Evolutionary conservation across 345 rosid species (phyloP).

Genomic region (Conringia planisiliqua): DNA sequence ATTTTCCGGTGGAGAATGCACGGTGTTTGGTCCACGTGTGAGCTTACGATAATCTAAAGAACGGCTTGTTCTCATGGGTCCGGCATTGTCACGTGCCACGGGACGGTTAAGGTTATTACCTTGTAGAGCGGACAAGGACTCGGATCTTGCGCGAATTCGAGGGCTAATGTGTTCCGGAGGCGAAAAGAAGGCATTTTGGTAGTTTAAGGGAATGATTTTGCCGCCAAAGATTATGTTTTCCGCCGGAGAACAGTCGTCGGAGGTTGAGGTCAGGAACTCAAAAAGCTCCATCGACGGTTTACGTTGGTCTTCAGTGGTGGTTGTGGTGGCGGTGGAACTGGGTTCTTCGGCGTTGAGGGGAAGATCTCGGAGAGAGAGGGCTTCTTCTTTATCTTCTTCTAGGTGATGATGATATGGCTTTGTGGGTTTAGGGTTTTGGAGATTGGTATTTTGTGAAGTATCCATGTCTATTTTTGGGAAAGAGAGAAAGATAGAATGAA

Average conservation of each 20-base stretch:
- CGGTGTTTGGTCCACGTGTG: constrained; percentile 23
- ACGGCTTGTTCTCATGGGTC: constrained; percentile 51
- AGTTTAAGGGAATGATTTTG: constrained; percentile 53
- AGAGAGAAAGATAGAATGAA: constrained; percentile 1
- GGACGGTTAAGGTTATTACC: constrained; percentile 24
- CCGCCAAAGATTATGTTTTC: constrained; percentile 70
- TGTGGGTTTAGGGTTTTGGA: constrained; percentile 20
- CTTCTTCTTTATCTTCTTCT: constrained; percentile 34
- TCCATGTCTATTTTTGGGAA: constrained; percentile 17
- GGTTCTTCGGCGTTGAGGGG: constrained; percentile 19
- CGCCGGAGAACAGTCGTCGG: constrained; percentile 55
- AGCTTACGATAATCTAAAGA: constrained; percentile 54
- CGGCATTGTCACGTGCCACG: constrained; percentile 25
- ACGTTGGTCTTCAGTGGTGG: constrained; percentile 28
- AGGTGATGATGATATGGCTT: not conserved
- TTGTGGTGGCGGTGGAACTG: constrained; percentile 12
- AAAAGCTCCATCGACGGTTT: constrained; percentile 42
- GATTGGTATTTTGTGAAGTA: constrained; percentile 11
- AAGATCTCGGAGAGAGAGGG: constrained; percentile 56
- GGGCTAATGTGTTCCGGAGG: not conserved
- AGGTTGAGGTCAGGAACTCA: constrained; percentile 44
- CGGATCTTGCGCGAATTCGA: constrained; percentile 45
- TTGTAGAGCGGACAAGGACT: constrained; percentile 47
- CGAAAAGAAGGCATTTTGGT: constrained; percentile 19
- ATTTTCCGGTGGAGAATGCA: constrained; percentile 5